Conservation (phyloP, 2,329 filamentous ascomycete species). For the Fusarium scirpi region DNA sequence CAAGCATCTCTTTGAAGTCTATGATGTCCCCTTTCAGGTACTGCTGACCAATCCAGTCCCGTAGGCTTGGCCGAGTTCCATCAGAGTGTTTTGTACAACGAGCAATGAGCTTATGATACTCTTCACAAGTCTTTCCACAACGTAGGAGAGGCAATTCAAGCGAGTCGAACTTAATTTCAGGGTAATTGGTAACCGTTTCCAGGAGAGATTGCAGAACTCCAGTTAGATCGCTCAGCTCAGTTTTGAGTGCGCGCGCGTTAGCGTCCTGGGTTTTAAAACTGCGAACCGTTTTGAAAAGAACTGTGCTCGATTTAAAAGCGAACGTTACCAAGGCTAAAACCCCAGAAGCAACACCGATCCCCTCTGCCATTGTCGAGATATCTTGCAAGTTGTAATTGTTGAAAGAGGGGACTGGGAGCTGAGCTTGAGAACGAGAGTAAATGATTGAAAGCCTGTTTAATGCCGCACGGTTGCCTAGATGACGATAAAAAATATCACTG, state of each 20-base stretch:
- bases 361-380: constrained; percentile 35
- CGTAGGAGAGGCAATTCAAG: constrained; percentile 53
- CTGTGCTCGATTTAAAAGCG: constrained; percentile 37
- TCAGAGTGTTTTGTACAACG: constrained; percentile 53
- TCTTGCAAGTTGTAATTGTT: neutral
- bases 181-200: constrained; percentile 41
- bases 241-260: constrained; percentile 55
- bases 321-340: constrained; percentile 32
- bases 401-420: neutral
- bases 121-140: constrained; percentile 58
- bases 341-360: constrained; percentile 27
- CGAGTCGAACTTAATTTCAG: constrained; percentile 24
- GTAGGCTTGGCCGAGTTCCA: constrained; percentile 54
- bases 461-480: neutral
- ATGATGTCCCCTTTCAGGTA: constrained; percentile 59
- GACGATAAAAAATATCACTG: neutral
- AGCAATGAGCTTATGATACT: constrained; percentile 54
- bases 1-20: constrained; percentile 54
- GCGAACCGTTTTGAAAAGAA: constrained; percentile 30
- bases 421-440: no score
- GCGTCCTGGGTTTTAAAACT: constrained; percentile 31
- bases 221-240: constrained; percentile 56
- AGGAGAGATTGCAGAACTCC: constrained; percentile 51
- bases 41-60: constrained; percentile 58
- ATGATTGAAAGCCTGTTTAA: neutral